Conservation (phyloP, 2,329 filamentous ascomycete genomes). For the Fusarium albosuccineum region DNA sequence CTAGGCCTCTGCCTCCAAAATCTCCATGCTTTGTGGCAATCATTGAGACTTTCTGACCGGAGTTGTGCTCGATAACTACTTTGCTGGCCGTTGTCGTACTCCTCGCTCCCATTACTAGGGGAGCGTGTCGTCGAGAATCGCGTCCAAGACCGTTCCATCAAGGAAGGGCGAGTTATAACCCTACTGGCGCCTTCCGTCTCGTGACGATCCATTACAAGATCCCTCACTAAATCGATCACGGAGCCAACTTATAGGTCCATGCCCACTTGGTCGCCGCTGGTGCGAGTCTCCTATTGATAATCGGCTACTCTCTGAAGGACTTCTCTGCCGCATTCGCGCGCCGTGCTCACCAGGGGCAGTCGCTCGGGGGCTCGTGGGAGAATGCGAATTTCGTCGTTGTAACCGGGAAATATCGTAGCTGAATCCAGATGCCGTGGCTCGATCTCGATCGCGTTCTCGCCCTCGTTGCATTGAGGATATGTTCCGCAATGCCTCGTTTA, state of each 20-base stretch:
- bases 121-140: slow-evolving; percentile 53
- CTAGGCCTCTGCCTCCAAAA: neutral
- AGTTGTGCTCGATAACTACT: too few species aligned
- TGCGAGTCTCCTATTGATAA: slow-evolving; percentile 47
- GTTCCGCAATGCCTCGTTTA: slow-evolving; percentile 50
- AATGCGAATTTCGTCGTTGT: slow-evolving; percentile 55
- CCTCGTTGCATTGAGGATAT: slow-evolving; percentile 48
- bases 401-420: slow-evolving; percentile 52
- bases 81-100: slow-evolving; percentile 31
- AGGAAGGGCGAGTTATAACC: slow-evolving; percentile 24
- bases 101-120: slow-evolving; percentile 34
- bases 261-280: slow-evolving; percentile 49
- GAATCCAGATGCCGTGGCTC: slow-evolving; percentile 43
- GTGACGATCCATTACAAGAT: slow-evolving; percentile 44
- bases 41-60: too few species aligned
- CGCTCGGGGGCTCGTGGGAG: slow-evolving; percentile 53
- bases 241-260: slow-evolving; percentile 59
- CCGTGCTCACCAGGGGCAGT: slow-evolving; percentile 47
- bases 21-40: slow-evolving; percentile 11
- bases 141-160: slow-evolving; percentile 6
- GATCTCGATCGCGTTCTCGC: slow-evolving; percentile 43
- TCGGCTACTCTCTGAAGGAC: slow-evolving; percentile 54
- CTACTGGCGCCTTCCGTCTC: slow-evolving; percentile 49
- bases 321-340: slow-evolving; percentile 54
- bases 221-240: slow-evolving; percentile 56